Base-by-base conservation (phyloP, 2,329 filamentous ascomycete genomes). In the Talaromyces pinophilus region DNA sequence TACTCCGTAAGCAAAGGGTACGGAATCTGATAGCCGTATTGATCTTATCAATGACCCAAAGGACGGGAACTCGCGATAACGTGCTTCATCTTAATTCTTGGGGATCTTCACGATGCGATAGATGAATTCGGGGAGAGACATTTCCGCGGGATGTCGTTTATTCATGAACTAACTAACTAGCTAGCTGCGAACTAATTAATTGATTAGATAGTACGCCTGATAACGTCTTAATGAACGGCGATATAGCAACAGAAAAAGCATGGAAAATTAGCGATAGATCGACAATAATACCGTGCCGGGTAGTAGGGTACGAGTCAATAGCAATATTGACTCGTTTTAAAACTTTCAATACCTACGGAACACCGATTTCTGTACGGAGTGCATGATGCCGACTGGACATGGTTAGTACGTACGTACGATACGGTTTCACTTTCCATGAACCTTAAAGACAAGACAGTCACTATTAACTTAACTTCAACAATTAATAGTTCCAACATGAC, bases 41-140 rank as follows among this genome's bases (percentile, higher is more conserved):
- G 33, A 38, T 38, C 33, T 57, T 40, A 57, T 57, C 33, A 40
- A 11, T 5, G n/a, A 54, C 50, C 50, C 50, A 33, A 33, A 54
- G 6, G 3, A 19, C 30, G n/a, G 28, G 52, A 6, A 55, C 15
- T 55, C 30, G 54, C n/a, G 33, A 22, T 38, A 57, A 57, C 11
- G 19, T 38, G n/a, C 54, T 57, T 25, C 40, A 25, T 35, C 54
- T 57, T 38, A 57, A 22, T 38, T 19, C 54, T 19, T 38, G 50
- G 33, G 30, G 54, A 57, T 57, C 54, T 22, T 19, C 54, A 57
- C 54, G 33, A 35, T 22, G n/a, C 19, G 54, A 57, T 57, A 40
- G n/a, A 57, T 57, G 30, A 22, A 38, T 57, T 7, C 40, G 54
- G 40, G 11, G 13, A 38, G 10, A 5, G 54, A 38, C 54, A 57